Percentiles rank a stretch among this genome's conserved stretches.
phyloP scores from a whole-genome alignment of 371 early-diverging fungal genomes.

The Mucor velutinosus region DNA sequence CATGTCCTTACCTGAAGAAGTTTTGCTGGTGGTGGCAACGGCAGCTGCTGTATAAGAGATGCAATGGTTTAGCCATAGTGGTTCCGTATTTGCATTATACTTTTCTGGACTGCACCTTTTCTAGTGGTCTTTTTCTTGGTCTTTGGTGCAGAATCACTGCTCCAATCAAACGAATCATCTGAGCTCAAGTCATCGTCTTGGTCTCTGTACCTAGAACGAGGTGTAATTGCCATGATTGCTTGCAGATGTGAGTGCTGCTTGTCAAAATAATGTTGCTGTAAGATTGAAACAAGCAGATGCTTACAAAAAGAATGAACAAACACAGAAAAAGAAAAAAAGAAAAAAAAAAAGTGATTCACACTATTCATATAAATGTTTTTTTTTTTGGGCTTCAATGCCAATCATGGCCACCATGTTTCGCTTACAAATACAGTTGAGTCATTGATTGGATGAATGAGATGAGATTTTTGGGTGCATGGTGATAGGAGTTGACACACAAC shows the following conservation, averaged over 20 bases:
- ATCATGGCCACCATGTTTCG: neutral
- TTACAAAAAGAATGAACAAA: neutral
- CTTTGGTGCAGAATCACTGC: constrained; percentile 16
- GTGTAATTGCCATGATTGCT: neutral
- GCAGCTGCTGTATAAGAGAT: neutral
- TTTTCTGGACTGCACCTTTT: constrained; percentile 3
- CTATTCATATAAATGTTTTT: neutral
- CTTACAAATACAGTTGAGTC: neutral
- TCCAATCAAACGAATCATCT: constrained; percentile 24
- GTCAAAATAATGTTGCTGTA: neutral
- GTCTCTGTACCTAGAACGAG: neutral
- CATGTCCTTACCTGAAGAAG: constrained; percentile 6
- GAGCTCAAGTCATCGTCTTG: constrained; percentile 5
- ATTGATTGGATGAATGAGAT: neutral
- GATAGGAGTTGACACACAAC: no score
- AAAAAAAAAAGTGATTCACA: neutral
- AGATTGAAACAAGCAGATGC: neutral
- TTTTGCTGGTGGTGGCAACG: neutral
- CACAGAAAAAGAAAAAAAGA: neutral
- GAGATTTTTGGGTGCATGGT: neutral
- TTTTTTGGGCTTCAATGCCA: neutral
- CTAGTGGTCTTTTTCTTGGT: constrained; percentile 1
- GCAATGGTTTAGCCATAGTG: no score
- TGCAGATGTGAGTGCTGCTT: neutral
- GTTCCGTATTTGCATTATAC: no score